Evolutionary conservation across 2,329 filamentous ascomycete species (phyloP).

Genomic region (Aulographum hederae): DNA sequence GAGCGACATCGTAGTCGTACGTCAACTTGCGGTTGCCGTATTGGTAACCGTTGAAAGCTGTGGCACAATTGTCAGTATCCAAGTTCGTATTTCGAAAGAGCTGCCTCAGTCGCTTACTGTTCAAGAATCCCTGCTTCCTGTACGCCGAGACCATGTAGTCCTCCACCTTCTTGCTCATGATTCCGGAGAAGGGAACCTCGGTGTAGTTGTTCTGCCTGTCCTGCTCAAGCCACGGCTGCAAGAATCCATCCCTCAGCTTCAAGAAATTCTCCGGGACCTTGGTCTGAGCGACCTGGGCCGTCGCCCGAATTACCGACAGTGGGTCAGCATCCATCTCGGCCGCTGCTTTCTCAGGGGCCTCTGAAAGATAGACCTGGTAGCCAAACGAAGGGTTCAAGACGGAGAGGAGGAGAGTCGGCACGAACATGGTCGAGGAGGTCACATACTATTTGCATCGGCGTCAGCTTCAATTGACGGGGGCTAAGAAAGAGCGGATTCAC

Average conservation of each 20-base stretch:
- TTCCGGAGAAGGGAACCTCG: conserved; percentile 3
- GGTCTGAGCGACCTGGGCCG: conserved; percentile 2
- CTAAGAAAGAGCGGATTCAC: background rate
- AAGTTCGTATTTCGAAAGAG: background rate
- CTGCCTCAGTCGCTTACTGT: conserved; percentile 1
- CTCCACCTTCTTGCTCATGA: conserved; percentile 3
- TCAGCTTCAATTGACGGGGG: no score
- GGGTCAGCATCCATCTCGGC: conserved; percentile 3
- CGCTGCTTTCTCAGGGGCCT: background rate
- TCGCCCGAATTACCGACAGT: conserved; percentile 3
- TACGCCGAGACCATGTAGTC: conserved; percentile 5
- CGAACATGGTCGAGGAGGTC: background rate
- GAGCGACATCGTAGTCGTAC: conserved; percentile 1
- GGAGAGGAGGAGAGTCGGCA: conserved; percentile 2
- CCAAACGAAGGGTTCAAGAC: conserved; percentile 2
- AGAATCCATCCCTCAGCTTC: conserved; percentile 1
- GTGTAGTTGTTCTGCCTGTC: conserved; percentile 1
- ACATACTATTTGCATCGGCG: conserved; percentile 2
- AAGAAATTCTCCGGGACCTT: conserved; percentile 1
- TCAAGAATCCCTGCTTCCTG: conserved; percentile 5
- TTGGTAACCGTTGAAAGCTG: conserved; percentile 5
- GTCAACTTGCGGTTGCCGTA: conserved; percentile 3
- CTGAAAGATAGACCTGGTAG: conserved; percentile 3
- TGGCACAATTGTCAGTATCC: background rate
- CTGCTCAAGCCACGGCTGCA: conserved; percentile 2